These are phyloP conservation scores for Aspergillus olivimuriae DNA, from an alignment of 495 filamentous ascomycete genomes.

Conservation along the genomic window DNA sequence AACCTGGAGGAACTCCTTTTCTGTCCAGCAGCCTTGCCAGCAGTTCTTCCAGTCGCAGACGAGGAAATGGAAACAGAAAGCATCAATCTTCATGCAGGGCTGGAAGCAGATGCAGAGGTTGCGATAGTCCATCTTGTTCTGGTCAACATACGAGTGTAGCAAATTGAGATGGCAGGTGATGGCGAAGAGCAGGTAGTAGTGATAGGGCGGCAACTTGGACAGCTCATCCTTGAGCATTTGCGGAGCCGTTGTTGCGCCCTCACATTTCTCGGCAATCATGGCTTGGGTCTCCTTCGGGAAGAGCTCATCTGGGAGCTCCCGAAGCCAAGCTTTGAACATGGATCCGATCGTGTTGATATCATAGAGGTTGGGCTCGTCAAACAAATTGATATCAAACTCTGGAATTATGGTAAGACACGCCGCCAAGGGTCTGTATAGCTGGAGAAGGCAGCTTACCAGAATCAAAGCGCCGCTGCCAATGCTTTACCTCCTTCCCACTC, in stretches of 20 bases:
- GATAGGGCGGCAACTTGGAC: constrained; percentile 81
- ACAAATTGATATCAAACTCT: constrained; percentile 81
- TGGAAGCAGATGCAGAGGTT: constrained; percentile 94
- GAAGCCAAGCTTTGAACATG: constrained; percentile 87
- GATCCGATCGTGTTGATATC: constrained; percentile 92
- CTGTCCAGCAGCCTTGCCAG: constrained; percentile 94
- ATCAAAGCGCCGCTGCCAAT: constrained; percentile 84
- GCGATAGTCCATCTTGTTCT: constrained; percentile 91
- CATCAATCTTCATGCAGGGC: constrained; percentile 87
- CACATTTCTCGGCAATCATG: constrained; percentile 65
- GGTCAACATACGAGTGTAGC: constrained; percentile 74
- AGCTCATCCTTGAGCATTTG: constrained; percentile 82
- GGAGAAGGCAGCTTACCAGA: constrained; percentile 44
- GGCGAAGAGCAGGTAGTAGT: constrained; percentile 93
- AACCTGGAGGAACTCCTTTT: constrained; percentile 66
- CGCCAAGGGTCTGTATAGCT: not conserved
- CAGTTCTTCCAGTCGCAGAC: constrained; percentile 89
- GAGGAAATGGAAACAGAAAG: constrained; percentile 84
- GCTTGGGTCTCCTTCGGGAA: constrained; percentile 76
- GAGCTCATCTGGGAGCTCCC: constrained; percentile 87
- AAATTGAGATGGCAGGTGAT: constrained; percentile 90
- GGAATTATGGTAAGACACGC: not conserved
- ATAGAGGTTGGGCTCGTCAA: constrained; percentile 75
- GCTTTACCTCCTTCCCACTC: constrained; percentile 73
- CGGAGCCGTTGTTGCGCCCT: constrained; percentile 67